These are phyloP conservation scores for Oryza australiensis DNA, from an alignment of 176 grass and related monocot species.

Conservation along the genomic window DNA sequence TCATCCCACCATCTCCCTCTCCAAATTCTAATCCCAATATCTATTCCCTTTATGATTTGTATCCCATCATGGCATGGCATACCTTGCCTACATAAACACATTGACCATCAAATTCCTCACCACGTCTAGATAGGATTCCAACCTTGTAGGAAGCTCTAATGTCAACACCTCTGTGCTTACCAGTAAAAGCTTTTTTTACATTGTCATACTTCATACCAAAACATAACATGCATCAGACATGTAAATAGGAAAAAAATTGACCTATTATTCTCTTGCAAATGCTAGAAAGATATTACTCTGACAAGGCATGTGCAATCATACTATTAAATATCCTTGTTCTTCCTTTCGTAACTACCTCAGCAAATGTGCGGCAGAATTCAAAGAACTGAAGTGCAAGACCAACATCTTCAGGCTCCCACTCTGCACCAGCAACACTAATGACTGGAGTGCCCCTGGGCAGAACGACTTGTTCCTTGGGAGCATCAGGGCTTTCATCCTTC, in stretches of 20 bases:
- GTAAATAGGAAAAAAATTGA: neutral
- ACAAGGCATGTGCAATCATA: conserved; percentile 22
- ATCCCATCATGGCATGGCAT: neutral
- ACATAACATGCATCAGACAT: neutral
- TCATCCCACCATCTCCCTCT: neutral
- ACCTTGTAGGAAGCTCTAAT: conserved; percentile 19
- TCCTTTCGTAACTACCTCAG: conserved; percentile 57
- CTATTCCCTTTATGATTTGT: neutral
- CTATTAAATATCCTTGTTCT: conserved; percentile 5
- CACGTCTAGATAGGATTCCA: neutral
- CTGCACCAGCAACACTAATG: conserved; percentile 44
- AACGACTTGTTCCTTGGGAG: conserved; percentile 20
- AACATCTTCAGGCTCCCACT: conserved; percentile 53
- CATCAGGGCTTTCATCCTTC: conserved; percentile 15
- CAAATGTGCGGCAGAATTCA: conserved; percentile 73
- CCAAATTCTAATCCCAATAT: neutral
- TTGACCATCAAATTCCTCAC: neutral
- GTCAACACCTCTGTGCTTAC: neutral
- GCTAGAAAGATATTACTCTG: neutral
- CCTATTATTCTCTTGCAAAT: neutral
- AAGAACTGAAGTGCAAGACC: conserved; percentile 72
- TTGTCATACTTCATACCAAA: neutral
- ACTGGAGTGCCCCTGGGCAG: conserved; percentile 57
- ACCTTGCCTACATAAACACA: neutral
- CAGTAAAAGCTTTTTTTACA: neutral